Evolutionary conservation across 371 early-diverging fungal genomes (phyloP).

Genomic region (Dinochytrium kinnereticum): DNA sequence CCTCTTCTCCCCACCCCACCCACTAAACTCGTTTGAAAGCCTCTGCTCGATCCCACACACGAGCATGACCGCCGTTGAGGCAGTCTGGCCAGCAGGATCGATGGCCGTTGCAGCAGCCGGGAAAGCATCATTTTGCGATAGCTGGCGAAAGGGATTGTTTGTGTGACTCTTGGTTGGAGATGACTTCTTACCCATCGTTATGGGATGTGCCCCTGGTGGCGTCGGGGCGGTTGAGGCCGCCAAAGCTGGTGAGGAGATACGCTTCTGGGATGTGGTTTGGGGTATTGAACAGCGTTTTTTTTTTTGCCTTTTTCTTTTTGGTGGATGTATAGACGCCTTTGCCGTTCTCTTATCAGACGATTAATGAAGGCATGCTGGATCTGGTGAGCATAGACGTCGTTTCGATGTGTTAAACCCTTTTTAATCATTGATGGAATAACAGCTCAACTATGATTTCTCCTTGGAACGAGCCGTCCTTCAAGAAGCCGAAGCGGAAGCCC

Average conservation of each 20-base stretch:
- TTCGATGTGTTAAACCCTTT: not conserved
- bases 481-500: slow-evolving; percentile 24
- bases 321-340: slow-evolving; percentile 8
- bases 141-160: too few species aligned
- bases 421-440: not conserved
- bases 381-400: slow-evolving; percentile 9
- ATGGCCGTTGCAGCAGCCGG: too few species aligned
- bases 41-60: too few species aligned
- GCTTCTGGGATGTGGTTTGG: too few species aligned
- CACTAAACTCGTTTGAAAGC: too few species aligned
- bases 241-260: not conserved
- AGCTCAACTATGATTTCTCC: slow-evolving; percentile 30
- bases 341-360: slow-evolving; percentile 10
- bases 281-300: too few species aligned
- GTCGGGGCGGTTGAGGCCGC: not conserved
- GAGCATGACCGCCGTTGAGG: too few species aligned
- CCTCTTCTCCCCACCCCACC: too few species aligned
- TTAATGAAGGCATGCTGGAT: slow-evolving; percentile 18
- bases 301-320: not conserved
- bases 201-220: slow-evolving; percentile 9
- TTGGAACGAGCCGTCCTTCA: slow-evolving; percentile 25
- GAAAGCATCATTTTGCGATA: too few species aligned
- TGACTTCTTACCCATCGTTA: not conserved
- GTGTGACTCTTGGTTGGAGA: not conserved
- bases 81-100: too few species aligned